Base-by-base conservation (phyloP, 73 alveolate genomes). In the Paraurostyla sp. region DNA sequence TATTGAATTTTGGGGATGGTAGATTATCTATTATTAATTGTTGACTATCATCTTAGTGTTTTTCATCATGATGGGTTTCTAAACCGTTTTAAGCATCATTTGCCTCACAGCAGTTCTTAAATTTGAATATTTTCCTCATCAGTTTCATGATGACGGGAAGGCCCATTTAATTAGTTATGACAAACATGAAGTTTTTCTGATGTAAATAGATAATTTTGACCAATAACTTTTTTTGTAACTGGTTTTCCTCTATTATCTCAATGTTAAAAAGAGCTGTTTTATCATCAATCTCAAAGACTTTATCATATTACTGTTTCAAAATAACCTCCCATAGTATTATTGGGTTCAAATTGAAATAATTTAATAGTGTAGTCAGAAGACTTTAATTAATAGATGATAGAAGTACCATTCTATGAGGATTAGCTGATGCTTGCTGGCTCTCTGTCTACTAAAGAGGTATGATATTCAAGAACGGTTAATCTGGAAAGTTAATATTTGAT, bases 201-300 rank as follows among this genome's bases (percentile, higher is more conserved):
- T 32, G 9, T 20, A 45, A 33, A 25, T 73, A 71, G 22, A 73
- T 43, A 4, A 73, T 45, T 33, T 73, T 73, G 16, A 73, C 15
- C 3, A 48, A 18, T 43, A 27, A 48, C 59, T 73, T 73, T 49
- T 48, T 43, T 4, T 73, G 56, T 0, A 73, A 4, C 50, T 73
- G 6, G 54, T 73, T 23, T 30, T 73, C 87, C 50, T 50, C 71
- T 20, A 50, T 50, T 3, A 73, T 73, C 71, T 73, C 87, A 23
- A 73, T 50, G 38, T 73, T 73, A 45, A 32, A 73, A 45, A 73
- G 30, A 6, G 59, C 87, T 22, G 82, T 65, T 33, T 65, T 18
- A 40, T 65, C 82, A 38, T 65, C 82, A 11, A 65, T 65, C 25
- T 38, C 11, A 33, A 65, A 6, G 2, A 65, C 82, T 38, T 65